Percentiles rank a stretch among this genome's conserved stretches.
Evolutionary conservation across 2,329 filamentous ascomycete species (phyloP).

Genomic region (Pseudogymnoascus sp.): DNA sequence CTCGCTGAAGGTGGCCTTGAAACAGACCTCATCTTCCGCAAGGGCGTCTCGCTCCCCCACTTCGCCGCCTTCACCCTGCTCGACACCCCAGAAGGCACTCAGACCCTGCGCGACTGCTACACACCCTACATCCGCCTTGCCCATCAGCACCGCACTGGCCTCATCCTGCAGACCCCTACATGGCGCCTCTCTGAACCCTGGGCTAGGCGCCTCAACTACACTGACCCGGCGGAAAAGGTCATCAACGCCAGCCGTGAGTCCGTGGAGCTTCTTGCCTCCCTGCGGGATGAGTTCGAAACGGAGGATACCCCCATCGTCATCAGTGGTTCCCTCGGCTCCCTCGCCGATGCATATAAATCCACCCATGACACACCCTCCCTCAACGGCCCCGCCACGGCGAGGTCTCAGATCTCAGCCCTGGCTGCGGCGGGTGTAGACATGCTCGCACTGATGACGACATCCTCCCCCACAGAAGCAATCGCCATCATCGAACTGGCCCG

Average conservation of each 20-base stretch:
- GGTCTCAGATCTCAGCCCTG: neutral
- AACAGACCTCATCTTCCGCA: constrained; percentile 14
- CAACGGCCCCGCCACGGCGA: constrained; percentile 1
- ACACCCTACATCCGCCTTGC: constrained; percentile 3
- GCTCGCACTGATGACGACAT: constrained; percentile 4
- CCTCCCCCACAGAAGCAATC: constrained; percentile 1
- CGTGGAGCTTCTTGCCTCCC: neutral
- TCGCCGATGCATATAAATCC: neutral
- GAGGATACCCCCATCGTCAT: neutral
- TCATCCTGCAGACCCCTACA: constrained; percentile 16
- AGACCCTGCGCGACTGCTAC: constrained; percentile 1
- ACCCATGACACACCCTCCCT: constrained; percentile 1
- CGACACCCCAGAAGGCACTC: constrained; percentile 8
- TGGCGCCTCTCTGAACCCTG: constrained; percentile 16
- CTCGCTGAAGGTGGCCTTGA: constrained; percentile 15
- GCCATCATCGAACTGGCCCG: constrained; percentile 4
- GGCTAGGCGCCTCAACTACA: constrained; percentile 12
- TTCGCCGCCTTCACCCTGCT: constrained; percentile 5
- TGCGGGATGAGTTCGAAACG: neutral
- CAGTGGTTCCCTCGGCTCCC: neutral
- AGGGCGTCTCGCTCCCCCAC: constrained; percentile 8
- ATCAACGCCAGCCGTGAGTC: neutral
- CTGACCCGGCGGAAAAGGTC: neutral
- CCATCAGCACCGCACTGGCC: constrained; percentile 12
- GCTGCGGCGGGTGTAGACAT: neutral